Percentiles rank a stretch among this genome's conserved stretches.
These are phyloP conservation scores for Trichoderma erinaceum DNA, from an alignment of 495 filamentous ascomycete species.

Conservation along the genomic window DNA sequence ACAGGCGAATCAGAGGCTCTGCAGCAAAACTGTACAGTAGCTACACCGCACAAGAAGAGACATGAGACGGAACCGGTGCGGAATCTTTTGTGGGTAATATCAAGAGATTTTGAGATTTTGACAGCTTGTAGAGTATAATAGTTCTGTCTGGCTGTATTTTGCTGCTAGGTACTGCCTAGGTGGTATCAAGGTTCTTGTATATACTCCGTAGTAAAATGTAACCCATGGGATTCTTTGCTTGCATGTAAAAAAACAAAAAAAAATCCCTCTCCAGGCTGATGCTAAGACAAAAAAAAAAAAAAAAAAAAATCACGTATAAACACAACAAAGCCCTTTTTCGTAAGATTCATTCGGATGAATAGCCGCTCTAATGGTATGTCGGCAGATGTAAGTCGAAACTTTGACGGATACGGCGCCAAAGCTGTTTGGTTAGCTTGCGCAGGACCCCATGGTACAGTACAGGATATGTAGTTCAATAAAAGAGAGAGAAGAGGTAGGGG, in stretches of 20 bases:
- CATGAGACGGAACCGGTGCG: no score
- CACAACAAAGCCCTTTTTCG: neutral
- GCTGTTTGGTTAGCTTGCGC: neutral
- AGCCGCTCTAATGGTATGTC: constrained; percentile 11
- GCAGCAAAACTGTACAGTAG: no score
- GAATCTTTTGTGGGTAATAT: no score
- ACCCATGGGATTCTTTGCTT: neutral
- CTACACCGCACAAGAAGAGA: no score
- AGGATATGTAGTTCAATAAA: neutral
- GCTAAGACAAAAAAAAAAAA: neutral
- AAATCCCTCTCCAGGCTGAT: neutral
- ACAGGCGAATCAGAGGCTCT: no score
- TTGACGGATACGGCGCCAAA: neutral
- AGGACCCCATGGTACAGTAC: no score
- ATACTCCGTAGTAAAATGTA: no score
- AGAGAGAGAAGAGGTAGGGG: neutral
- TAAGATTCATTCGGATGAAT: neutral
- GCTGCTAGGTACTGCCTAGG: no score
- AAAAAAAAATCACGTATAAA: neutral
- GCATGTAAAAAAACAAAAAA: neutral
- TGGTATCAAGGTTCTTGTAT: no score
- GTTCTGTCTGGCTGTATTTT: no score
- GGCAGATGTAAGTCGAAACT: constrained; percentile 9
- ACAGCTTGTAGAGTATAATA: no score
- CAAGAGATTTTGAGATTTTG: no score